These are phyloP conservation scores for Turritis glabra DNA, from an alignment of 345 rosid genomes.

Conservation along the genomic window DNA sequence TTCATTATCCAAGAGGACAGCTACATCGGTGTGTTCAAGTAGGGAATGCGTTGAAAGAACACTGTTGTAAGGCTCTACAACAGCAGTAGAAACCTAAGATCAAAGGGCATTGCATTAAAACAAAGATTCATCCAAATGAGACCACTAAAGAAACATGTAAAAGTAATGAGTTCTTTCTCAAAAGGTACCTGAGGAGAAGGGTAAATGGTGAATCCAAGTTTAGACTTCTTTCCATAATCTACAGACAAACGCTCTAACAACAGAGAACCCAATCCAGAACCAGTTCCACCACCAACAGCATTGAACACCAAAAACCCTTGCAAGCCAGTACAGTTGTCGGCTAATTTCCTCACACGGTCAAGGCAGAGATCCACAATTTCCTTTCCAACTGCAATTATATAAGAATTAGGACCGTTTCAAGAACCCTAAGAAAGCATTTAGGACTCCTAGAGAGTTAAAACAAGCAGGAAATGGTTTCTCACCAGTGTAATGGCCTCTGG, in stretches of 20 bases:
- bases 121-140: not conserved
- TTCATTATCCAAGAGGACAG: conserved; percentile 72
- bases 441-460: not conserved
- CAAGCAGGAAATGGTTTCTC: not conserved
- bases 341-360: conserved; percentile 62
- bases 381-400: conserved; percentile 53
- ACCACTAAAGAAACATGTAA: not conserved
- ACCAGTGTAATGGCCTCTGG: conserved; percentile 73
- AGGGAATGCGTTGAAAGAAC: conserved; percentile 69
- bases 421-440: not conserved
- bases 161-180: not conserved
- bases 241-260: conserved; percentile 61
- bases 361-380: conserved; percentile 67
- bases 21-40: conserved; percentile 69
- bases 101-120: not conserved
- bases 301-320: conserved; percentile 66
- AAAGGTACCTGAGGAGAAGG: conserved; percentile 64
- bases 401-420: not conserved
- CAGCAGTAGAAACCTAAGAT: conserved; percentile 56
- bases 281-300: conserved; percentile 74
- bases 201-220: conserved; percentile 63
- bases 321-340: conserved; percentile 64
- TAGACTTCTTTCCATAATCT: conserved; percentile 62
- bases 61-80: conserved; percentile 72
- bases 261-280: conserved; percentile 62